These are phyloP conservation scores for Coelastrella sp. DNA, from an alignment of 139 green algal species.

Conservation along the genomic window DNA sequence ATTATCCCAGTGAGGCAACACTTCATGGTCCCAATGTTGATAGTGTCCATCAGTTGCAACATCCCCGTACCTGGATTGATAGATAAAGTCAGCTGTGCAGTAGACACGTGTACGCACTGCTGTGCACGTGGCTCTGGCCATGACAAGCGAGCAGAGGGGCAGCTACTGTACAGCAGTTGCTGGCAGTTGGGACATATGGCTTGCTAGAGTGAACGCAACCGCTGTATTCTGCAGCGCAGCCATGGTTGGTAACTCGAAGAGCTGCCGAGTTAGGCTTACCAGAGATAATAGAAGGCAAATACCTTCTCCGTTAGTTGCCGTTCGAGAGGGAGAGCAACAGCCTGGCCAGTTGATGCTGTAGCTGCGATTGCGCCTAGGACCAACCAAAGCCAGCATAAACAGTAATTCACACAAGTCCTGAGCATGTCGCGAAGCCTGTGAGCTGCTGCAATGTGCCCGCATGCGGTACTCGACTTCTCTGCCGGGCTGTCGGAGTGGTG, in stretches of 20 bases:
- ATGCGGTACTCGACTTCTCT: no score
- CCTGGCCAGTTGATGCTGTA: not conserved
- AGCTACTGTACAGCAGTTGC: no score
- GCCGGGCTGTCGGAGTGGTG: no score
- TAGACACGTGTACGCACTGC: no score
- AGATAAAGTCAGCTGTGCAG: not conserved
- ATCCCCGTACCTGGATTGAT: constrained; percentile 49
- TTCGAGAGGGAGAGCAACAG: not conserved
- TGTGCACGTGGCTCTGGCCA: no score
- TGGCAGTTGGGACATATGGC: no score
- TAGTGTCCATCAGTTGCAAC: constrained; percentile 44
- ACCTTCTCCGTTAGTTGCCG: constrained; percentile 4
- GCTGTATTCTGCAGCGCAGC: no score
- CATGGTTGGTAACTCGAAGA: no score
- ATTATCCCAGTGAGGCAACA: constrained; percentile 62
- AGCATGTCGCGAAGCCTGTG: no score
- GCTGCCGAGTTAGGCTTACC: not conserved
- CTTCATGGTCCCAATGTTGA: constrained; percentile 66
- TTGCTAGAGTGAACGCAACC: no score
- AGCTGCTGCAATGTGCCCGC: no score
- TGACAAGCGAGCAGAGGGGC: no score
- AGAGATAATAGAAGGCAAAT: constrained; percentile 60
- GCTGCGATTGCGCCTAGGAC: not conserved
- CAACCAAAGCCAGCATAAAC: not conserved
- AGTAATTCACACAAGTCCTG: not conserved